A percentile compares a stretch with the other conserved stretches of the same genome.
These are phyloP conservation scores for Logfia minima DNA, from an alignment of 129 eudicot species.

Conservation along the genomic window DNA sequence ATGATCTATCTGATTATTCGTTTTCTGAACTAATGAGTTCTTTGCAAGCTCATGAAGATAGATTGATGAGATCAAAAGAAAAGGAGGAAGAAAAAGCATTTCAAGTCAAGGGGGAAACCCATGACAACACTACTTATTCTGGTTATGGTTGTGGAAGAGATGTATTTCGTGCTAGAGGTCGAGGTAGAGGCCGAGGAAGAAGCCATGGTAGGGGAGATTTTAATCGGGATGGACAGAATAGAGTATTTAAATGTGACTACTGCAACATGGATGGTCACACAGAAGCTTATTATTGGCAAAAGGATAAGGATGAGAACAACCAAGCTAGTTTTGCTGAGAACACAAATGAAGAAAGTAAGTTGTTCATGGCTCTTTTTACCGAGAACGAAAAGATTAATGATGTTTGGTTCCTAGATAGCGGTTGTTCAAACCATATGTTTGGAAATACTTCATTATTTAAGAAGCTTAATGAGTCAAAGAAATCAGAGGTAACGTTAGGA, in stretches of 20 bases:
- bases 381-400: neutral
- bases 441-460: neutral
- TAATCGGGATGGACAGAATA: too few relatives aligned
- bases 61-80: neutral
- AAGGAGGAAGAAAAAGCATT: neutral
- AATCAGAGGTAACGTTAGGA: neutral
- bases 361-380: neutral
- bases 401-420: neutral
- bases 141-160: neutral
- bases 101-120: neutral
- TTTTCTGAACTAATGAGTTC: conserved; percentile 19
- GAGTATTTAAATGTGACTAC: too few relatives aligned
- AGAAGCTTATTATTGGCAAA: too few relatives aligned
- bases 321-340: too few relatives aligned
- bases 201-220: too few relatives aligned
- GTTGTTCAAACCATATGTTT: neutral
- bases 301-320: too few relatives aligned
- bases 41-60: conserved; percentile 13
- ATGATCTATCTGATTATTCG: neutral
- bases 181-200: too few relatives aligned
- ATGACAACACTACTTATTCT: too few relatives aligned
- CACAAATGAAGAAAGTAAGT: neutral
- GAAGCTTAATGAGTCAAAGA: neutral
- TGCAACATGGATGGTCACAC: too few relatives aligned
- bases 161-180: too few relatives aligned